Evolutionary conservation across 2,329 filamentous ascomycete genomes (phyloP).

Genomic region (Colletotrichum chrysophilum): DNA sequence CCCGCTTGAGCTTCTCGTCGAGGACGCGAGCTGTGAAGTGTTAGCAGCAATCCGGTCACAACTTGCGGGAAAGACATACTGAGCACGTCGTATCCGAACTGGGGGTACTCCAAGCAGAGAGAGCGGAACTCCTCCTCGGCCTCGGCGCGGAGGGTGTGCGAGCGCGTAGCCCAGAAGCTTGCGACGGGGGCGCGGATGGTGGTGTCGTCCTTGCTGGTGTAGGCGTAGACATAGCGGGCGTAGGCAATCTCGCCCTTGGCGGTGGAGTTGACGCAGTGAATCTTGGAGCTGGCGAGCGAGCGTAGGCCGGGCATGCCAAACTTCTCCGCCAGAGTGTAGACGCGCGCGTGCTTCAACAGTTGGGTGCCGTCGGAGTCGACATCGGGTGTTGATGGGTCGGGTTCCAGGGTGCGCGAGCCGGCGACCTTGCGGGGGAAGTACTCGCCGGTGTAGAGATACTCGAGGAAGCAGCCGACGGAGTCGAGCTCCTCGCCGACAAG

Average conservation of each 20-base stretch:
- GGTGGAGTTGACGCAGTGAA: conserved; percentile 87
- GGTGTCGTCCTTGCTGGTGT: conserved; percentile 71
- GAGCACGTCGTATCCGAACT: conserved; percentile 92
- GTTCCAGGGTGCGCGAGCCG: conserved; percentile 71
- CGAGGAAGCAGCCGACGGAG: conserved; percentile 79
- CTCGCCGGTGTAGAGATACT: conserved; percentile 84
- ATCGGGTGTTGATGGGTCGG: conserved; percentile 66
- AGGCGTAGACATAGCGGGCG: conserved; percentile 86
- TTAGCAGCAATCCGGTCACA: conserved; percentile 16
- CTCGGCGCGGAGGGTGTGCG: conserved; percentile 82
- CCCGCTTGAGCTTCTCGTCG: conserved; percentile 70
- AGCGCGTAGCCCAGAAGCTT: conserved; percentile 87
- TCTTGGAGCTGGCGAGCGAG: conserved; percentile 83
- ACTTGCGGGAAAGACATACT: conserved; percentile 51
- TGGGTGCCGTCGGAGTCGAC: conserved; percentile 82
- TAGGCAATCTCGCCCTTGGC: conserved; percentile 91
- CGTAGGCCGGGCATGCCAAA: conserved; percentile 73
- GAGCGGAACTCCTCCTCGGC: conserved; percentile 84
- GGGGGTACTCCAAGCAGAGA: conserved; percentile 87
- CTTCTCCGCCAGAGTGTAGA: conserved; percentile 88
- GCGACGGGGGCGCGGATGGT: conserved; percentile 83
- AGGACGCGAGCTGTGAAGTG: conserved; percentile 59
- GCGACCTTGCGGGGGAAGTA: conserved; percentile 78
- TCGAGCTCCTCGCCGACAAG: conserved; percentile 73
- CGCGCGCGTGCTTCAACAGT: conserved; percentile 85